A percentile compares a stretch with the other conserved stretches of the same genome.
Evolutionary conservation across 345 rosid genomes (phyloP).

Genomic region (Salix exigua): DNA sequence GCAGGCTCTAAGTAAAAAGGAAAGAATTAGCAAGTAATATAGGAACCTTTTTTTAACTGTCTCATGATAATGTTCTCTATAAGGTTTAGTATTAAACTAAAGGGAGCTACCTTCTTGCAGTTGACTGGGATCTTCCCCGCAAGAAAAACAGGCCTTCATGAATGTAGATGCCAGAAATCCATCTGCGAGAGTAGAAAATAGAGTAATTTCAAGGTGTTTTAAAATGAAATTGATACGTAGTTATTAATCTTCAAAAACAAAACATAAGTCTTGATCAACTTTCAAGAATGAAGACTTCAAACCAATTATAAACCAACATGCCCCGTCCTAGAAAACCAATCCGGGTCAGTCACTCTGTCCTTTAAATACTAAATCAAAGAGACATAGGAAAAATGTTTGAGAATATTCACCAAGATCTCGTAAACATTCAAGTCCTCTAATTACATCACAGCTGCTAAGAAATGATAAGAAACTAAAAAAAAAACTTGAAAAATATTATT

Average conservation of each 20-base stretch:
- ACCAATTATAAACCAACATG: neutral
- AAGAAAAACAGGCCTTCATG: slow-evolving; percentile 76
- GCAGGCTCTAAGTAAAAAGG: slow-evolving; percentile 55
- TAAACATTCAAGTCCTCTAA: neutral
- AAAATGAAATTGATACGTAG: neutral
- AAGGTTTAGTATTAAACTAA: neutral
- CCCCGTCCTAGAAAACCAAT: neutral
- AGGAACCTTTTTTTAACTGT: neutral
- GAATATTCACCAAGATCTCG: no score
- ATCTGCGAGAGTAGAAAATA: slow-evolving; percentile 39
- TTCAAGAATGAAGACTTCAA: neutral
- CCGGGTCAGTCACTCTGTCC: neutral
- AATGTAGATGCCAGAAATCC: slow-evolving; percentile 42
- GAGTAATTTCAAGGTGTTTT: neutral
- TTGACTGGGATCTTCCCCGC: slow-evolving; percentile 70
- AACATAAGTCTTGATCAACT: neutral
- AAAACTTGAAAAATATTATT: neutral
- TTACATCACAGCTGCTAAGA: neutral
- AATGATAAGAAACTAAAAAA: neutral
- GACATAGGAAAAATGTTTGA: neutral
- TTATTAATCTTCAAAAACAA: neutral
- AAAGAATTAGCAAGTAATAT: slow-evolving; percentile 21
- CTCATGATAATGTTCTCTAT: neutral
- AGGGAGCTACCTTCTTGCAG: slow-evolving; percentile 62
- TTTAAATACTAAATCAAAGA: neutral